Percentiles rank a stretch among this genome's conserved stretches.
These are phyloP conservation scores for Mimosa bimucronata DNA, from an alignment of 306 rosid genomes.

Conservation along the genomic window DNA sequence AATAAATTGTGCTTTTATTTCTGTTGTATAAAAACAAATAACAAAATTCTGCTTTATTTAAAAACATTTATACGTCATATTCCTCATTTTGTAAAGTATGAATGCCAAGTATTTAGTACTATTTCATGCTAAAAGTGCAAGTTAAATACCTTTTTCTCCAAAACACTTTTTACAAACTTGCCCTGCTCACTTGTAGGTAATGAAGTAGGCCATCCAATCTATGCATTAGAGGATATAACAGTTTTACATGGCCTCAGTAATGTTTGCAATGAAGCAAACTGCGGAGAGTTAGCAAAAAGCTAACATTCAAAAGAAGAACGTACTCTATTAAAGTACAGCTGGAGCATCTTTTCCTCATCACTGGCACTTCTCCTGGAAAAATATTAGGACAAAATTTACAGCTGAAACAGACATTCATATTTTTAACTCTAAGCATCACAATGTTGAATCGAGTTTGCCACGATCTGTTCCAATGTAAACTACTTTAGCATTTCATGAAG, in stretches of 20 bases:
- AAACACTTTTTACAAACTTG: slow-evolving; percentile 65
- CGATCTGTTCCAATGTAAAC: not conserved
- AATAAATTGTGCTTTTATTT: not conserved
- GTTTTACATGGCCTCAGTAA: slow-evolving; percentile 23
- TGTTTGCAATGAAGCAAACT: slow-evolving; percentile 25
- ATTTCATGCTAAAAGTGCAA: slow-evolving; percentile 33
- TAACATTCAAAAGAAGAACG: slow-evolving; percentile 41
- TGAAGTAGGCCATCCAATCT: slow-evolving; percentile 98
- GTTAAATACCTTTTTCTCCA: slow-evolving; percentile 71
- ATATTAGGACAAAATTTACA: slow-evolving; percentile 25
- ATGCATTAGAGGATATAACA: slow-evolving; percentile 34
- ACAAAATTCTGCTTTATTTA: not conserved
- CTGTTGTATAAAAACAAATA: too few relatives aligned
- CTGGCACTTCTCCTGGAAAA: slow-evolving; percentile 72
- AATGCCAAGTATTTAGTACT: slow-evolving; percentile 1
- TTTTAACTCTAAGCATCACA: slow-evolving; percentile 9
- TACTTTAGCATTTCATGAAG: not conserved
- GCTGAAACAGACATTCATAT: slow-evolving; percentile 15
- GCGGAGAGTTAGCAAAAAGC: slow-evolving; percentile 20
- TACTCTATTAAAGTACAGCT: slow-evolving; percentile 75
- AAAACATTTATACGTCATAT: not conserved
- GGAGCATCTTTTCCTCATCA: slow-evolving; percentile 86
- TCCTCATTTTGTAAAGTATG: slow-evolving; percentile 31
- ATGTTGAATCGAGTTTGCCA: not conserved
- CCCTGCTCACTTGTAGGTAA: slow-evolving; percentile 89